Evolutionary conservation across 345 rosid species (phyloP).

Genomic region (Dipteronia sinensis): DNA sequence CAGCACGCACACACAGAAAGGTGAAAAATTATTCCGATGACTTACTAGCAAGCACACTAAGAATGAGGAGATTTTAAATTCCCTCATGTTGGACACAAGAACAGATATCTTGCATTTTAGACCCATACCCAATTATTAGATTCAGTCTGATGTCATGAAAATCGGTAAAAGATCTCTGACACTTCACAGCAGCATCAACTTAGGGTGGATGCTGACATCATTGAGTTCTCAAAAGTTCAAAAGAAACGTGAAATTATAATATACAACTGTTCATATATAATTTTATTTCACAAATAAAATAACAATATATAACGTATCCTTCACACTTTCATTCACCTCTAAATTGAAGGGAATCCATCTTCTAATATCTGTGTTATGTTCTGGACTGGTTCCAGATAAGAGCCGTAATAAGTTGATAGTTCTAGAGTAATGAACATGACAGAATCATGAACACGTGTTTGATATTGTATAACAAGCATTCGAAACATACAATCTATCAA

Average conservation of each 20-base stretch:
- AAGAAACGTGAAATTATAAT: not conserved
- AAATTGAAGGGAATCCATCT: not conserved
- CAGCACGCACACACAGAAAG: not conserved
- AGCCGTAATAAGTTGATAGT: not conserved
- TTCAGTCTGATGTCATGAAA: not conserved
- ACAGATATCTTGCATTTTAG: not conserved
- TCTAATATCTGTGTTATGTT: not conserved
- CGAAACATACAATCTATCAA: not conserved
- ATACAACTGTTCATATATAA: not conserved
- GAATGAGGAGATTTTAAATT: not conserved
- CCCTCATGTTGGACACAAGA: not conserved
- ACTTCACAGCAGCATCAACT: not conserved
- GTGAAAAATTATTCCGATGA: not conserved
- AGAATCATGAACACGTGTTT: not conserved
- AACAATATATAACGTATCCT: not conserved
- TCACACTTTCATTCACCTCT: not conserved
- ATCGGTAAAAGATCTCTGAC: not conserved
- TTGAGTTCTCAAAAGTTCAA: not conserved
- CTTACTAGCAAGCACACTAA: not conserved
- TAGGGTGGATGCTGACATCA: not conserved
- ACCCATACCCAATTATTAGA: not conserved
- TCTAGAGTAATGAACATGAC: not conserved
- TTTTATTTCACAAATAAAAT: not conserved
- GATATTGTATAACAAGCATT: not conserved
- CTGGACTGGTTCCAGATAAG: not conserved